These are phyloP conservation scores for Rheum nobile DNA, from an alignment of 148 eudicot genomes.

Conservation along the genomic window DNA sequence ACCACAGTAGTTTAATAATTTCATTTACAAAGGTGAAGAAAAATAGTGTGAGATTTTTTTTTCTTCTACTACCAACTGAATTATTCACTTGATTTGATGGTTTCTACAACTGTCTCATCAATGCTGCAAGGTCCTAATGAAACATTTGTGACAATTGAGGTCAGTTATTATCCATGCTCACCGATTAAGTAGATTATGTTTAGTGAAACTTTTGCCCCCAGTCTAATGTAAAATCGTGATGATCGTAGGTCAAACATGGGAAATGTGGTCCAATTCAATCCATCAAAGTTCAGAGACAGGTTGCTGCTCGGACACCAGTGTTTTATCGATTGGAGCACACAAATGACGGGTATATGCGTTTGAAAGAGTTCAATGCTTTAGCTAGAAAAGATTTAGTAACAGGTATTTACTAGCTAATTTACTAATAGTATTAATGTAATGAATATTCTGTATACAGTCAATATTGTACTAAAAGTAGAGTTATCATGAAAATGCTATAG, in stretches of 20 bases:
- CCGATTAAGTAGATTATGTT: background rate
- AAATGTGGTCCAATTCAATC: constrained; percentile 79
- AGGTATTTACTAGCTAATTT: constrained; percentile 30
- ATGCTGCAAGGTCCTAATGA: constrained; percentile 87
- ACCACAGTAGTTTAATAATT: background rate
- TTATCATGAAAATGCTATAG: background rate
- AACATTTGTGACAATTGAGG: constrained; percentile 73
- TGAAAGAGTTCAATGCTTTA: constrained; percentile 94
- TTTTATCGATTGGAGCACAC: constrained; percentile 68
- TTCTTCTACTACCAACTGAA: background rate
- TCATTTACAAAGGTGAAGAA: background rate
- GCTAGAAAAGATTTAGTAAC: constrained; percentile 89
- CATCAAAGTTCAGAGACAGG: constrained; percentile 66
- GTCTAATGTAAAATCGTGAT: background rate
- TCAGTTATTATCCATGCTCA: constrained; percentile 28
- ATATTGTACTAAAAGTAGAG: background rate
- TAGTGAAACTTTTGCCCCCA: background rate
- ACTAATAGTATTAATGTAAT: background rate
- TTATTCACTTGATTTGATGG: constrained; percentile 5
- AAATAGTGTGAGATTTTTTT: background rate
- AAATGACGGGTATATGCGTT: constrained; percentile 70
- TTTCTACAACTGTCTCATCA: constrained; percentile 53
- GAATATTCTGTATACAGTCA: background rate
- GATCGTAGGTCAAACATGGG: constrained; percentile 73
- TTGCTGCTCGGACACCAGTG: constrained; percentile 78